These are phyloP conservation scores for Pleurotus tuoliensis DNA, from an alignment of 768 basidiomycete species.

Conservation along the genomic window DNA sequence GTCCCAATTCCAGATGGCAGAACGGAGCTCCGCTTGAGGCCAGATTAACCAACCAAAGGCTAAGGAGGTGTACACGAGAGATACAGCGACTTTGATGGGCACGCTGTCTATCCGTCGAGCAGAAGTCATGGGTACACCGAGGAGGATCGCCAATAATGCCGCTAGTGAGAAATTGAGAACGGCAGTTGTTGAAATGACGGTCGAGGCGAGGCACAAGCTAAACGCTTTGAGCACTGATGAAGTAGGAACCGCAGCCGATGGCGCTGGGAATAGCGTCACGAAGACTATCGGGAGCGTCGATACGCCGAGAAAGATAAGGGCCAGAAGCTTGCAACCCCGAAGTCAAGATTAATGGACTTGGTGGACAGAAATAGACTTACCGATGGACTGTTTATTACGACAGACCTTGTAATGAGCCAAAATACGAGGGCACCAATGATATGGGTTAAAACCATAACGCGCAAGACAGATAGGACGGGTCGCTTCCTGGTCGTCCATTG, in stretches of 20 bases:
- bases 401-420: slow-evolving; percentile 36
- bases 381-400: slow-evolving; percentile 35
- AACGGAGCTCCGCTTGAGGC: slow-evolving; percentile 37
- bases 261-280: slow-evolving; percentile 22
- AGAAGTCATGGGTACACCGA: slow-evolving; percentile 63
- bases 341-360: slow-evolving; percentile 1
- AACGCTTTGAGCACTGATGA: slow-evolving; percentile 62
- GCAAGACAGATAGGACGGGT: slow-evolving; percentile 49
- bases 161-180: slow-evolving; percentile 94
- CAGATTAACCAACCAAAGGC: slow-evolving; percentile 59
- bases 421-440: slow-evolving; percentile 50
- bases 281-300: slow-evolving; percentile 28
- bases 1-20: slow-evolving; percentile 74
- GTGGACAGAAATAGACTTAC: slow-evolving; percentile 28
- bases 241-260: slow-evolving; percentile 30
- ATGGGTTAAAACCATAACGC: slow-evolving; percentile 57
- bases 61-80: slow-evolving; percentile 39
- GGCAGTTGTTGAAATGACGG: slow-evolving; percentile 78
- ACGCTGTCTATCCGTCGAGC: slow-evolving; percentile 27
- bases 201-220: slow-evolving; percentile 81
- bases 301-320: slow-evolving; percentile 25
- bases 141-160: slow-evolving; percentile 56
- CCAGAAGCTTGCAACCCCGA: slow-evolving; percentile 16
- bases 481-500: slow-evolving; percentile 47
- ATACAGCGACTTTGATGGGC: slow-evolving; percentile 24